Evolutionary conservation across 2,329 filamentous ascomycete species (phyloP), one percentile per base, ranked within the genome.

Genomic region (Trichoderma sp.): DNA sequence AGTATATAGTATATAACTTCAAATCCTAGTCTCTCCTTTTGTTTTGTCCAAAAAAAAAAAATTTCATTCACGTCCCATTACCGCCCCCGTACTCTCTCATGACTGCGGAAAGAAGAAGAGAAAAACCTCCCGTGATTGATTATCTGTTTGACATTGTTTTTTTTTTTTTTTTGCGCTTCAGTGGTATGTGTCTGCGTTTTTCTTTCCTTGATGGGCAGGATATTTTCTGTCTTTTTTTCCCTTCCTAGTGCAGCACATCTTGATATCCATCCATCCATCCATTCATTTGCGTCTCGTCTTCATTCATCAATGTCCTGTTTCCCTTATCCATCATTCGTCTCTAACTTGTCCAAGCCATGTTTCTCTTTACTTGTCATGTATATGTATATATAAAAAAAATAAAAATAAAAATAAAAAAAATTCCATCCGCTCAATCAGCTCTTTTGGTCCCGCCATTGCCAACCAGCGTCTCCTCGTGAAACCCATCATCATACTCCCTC

Each of bases 401-500:
- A 29, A 39, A 5, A 32, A 15, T n/a, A 39, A 5, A 32, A 15
- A 50, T 27, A 2, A 54, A 32, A 27, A 27, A 53, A 53, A 12
- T 9, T 17, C 8, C 32, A n/a, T 17, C 22, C 22, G 6, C 34
- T 64, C n/a, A 65, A 17, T 65, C 61, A 9, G n/a, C 52, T 13
- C 17, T 45, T 27, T 57, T 65, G 8, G 52, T n/a, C 29, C 61
- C 37, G 34, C 60, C 54, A 22, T 64, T 57, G n/a, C 56, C 68
- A 61, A 56, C 58, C 22, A 67, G 45, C n/a, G 39, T 52, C 58
- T 69, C 58, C 19, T 63, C 53, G 29, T 56, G 57, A 29, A 69
- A 69, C 9, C 64, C 68, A 27, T 69, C 68, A 5, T 67, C 67
- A 57, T 13, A 65, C 2, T 65, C 61, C 56, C 54, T 56, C 9